Conservation (phyloP, 116 monocot species). For the Zostera marina region DNA sequence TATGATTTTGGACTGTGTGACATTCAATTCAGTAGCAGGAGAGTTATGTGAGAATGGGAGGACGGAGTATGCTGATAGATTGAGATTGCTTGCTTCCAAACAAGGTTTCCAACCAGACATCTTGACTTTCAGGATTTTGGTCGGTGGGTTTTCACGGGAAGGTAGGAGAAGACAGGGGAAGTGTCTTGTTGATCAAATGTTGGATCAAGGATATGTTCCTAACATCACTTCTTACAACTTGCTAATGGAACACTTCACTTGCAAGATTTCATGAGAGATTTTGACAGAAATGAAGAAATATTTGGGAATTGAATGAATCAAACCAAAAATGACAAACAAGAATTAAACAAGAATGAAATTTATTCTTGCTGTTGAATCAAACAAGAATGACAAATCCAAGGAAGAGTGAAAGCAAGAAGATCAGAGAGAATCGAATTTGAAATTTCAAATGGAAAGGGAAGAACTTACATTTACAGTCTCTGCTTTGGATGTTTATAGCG, state of each 20-base stretch:
- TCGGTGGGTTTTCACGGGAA: conserved; percentile 55
- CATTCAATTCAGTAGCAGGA: conserved; percentile 52
- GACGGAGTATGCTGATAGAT: conserved; percentile 33
- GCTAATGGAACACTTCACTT: conserved; percentile 44
- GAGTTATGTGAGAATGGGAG: conserved; percentile 42
- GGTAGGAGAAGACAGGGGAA: conserved; percentile 54
- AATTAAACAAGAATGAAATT: too few relatives aligned
- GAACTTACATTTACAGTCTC: too few relatives aligned
- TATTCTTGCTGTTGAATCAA: too few relatives aligned
- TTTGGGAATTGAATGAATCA: too few relatives aligned
- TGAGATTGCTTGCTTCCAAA: conserved; percentile 27
- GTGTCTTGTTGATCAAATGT: conserved; percentile 64
- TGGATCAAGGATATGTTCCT: conserved; percentile 53
- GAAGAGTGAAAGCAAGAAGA: too few relatives aligned
- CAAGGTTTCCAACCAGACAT: conserved; percentile 47
- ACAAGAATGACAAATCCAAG: too few relatives aligned
- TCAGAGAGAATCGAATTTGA: too few relatives aligned
- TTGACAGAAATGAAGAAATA: too few relatives aligned
- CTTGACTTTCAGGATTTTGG: conserved; percentile 35
- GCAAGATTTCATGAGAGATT: too few relatives aligned
- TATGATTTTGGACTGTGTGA: conserved; percentile 44
- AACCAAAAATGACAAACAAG: too few relatives aligned
- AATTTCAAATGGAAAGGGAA: too few relatives aligned
- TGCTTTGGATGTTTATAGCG: too few relatives aligned
- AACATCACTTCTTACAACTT: conserved; percentile 63